Conservation (phyloP, 2,329 filamentous ascomycete genomes). For the Cladosporium oxysporum region DNA sequence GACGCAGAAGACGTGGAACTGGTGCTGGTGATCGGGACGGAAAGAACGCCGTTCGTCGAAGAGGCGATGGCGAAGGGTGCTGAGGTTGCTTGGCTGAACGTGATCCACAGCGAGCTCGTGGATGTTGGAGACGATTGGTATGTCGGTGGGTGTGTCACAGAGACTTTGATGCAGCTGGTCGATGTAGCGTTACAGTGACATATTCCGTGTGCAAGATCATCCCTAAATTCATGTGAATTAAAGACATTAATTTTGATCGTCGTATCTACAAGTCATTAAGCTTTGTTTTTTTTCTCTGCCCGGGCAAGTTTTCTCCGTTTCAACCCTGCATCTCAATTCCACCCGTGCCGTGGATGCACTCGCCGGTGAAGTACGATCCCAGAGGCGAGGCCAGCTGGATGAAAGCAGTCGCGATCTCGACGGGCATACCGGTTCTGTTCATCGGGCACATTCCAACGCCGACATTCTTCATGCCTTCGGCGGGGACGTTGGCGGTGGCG, state of each 20-base stretch:
- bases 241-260: background rate
- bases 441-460: constrained; percentile 31
- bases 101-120: background rate
- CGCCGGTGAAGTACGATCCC: constrained; percentile 30
- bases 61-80: background rate
- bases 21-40: background rate
- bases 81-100: constrained; percentile 6
- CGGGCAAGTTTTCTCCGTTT: background rate
- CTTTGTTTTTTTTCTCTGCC: background rate
- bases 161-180: background rate
- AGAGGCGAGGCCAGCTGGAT: constrained; percentile 33
- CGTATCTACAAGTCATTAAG: background rate
- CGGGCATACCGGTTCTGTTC: constrained; percentile 35
- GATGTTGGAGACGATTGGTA: background rate
- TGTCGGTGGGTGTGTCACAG: background rate
- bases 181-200: background rate
- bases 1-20: background rate
- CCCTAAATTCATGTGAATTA: background rate
- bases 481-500: constrained; percentile 42
- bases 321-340: constrained; percentile 33
- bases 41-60: background rate
- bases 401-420: constrained; percentile 35
- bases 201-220: background rate
- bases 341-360: constrained; percentile 31
- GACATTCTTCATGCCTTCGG: constrained; percentile 30